A percentile compares a stretch with the other conserved stretches of the same genome.
phyloP scores from a whole-genome alignment of 305 asterid species.

The Fraxinus platypoda region DNA sequence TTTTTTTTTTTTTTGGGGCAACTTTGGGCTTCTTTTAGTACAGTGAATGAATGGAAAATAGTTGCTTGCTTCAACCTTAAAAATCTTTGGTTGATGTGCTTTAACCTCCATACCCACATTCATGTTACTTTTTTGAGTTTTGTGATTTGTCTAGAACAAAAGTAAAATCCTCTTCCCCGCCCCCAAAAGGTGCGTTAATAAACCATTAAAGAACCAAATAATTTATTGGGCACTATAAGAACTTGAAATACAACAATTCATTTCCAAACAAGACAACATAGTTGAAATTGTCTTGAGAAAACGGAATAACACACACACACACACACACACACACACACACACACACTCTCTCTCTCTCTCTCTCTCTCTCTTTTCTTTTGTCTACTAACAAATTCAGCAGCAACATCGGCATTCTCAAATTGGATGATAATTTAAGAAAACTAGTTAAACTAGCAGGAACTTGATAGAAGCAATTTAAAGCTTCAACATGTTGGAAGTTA shows the following conservation, averaged over 20 bases:
- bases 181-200: not conserved
- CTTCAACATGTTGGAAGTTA: not conserved
- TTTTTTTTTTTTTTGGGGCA: not conserved
- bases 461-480: not conserved
- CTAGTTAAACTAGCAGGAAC: not conserved
- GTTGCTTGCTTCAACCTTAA: not conserved
- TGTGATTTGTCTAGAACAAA: not conserved
- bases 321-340: too few species aligned
- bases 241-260: not conserved
- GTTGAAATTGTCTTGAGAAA: too few species aligned
- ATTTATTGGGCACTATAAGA: too few species aligned
- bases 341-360: too few species aligned
- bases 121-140: not conserved
- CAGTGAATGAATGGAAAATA: not conserved
- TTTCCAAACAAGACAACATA: not conserved
- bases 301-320: not conserved
- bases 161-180: not conserved
- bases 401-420: not conserved
- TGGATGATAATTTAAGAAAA: not conserved
- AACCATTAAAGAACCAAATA: not conserved
- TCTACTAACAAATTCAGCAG: not conserved
- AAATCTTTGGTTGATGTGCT: not conserved
- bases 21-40: not conserved
- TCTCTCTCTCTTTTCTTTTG: not conserved
- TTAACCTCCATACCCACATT: not conserved